Base-by-base conservation (phyloP, 306 rosid genomes). In the Delonix regia region DNA sequence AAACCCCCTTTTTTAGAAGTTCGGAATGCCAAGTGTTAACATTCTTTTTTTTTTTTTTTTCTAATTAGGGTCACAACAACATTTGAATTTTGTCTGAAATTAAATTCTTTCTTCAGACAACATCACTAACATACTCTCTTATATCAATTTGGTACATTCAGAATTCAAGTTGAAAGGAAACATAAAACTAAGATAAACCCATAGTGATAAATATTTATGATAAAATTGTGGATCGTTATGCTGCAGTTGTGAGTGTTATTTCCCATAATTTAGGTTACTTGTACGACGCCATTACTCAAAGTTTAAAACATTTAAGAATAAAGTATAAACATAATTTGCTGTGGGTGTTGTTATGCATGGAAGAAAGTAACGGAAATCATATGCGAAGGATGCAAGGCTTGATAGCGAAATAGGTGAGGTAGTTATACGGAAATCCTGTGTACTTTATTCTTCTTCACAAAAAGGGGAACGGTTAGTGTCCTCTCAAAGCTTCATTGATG, bases 401-500 rank as follows among this genome's bases (percentile, higher is more conserved):
- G 86, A 84, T 33, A 62, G 67, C 59, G 66, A 81, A 83, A 61
- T 22, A 42, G 75, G 42, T 25, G 73, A 52, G 75, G 77, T 70
- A 60, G 83, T 81, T 79, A 78, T 24, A 56, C 69, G 28, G 47
- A 69, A 71, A 71, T 55, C 10, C 74, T 62, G 61, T 34, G 33
- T 52, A 80, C 85, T 67, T 80, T 80, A 74, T 79, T 80, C 75
- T 56, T 66, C 52, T 10, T 64, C 64, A 67, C 49, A 81, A 45
- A 52, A 81, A 76, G 81, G 80, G 75, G 76, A 88, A 79, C 83
- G 28, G 92, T 87, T 86, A 75, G 93, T 82, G 93, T 90, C 91
- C 77, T 84, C 81, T 76, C 82, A 82, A 90, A 82, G 96, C 75
- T 90, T 90, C 90, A 85, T 88, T 74, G 80, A 88, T 86, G 86